Conservation (phyloP, 2,329 filamentous ascomycete species). For the Dactylellina drechsleri region DNA sequence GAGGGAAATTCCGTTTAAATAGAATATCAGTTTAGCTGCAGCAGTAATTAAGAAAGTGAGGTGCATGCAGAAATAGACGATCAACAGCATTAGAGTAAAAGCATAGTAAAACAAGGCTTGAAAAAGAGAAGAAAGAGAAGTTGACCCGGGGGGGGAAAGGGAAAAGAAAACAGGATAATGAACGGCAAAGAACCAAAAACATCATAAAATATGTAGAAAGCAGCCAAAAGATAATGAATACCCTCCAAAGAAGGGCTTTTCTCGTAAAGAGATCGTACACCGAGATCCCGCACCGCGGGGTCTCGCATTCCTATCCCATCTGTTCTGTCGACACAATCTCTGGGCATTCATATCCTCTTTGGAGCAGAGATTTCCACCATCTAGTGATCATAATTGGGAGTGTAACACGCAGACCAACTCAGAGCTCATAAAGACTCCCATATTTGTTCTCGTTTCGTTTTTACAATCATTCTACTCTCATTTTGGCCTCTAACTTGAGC, state of each 20-base stretch:
- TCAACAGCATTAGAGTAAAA: too few relatives aligned
- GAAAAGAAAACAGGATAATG: not conserved
- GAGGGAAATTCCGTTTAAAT: too few relatives aligned
- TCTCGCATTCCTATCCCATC: conserved; percentile 1
- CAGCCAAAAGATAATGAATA: not conserved
- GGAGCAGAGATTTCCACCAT: not conserved
- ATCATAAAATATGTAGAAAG: conserved; percentile 15
- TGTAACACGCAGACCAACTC: not conserved
- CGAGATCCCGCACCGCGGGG: conserved; percentile 34
- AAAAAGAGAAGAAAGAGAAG: too few relatives aligned
- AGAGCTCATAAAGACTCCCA: too few relatives aligned
- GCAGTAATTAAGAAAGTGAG: too few relatives aligned
- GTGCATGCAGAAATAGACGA: too few relatives aligned
- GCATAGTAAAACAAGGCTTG: too few relatives aligned
- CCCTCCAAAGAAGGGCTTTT: not conserved
- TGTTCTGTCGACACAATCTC: conserved; percentile 8
- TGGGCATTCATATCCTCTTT: not conserved
- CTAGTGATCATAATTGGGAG: not conserved
- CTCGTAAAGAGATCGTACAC: too few relatives aligned
- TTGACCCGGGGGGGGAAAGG: too few relatives aligned
- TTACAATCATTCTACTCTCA: not conserved
- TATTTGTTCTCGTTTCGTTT: too few relatives aligned
- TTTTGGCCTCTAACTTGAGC: not conserved
- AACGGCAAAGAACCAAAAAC: not conserved
- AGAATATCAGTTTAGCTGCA: too few relatives aligned